Percentiles rank a stretch among this genome's conserved stretches.
These are phyloP conservation scores for Trichoderma sp. DNA, from an alignment of 2,329 filamentous ascomycete species.

Conservation along the genomic window DNA sequence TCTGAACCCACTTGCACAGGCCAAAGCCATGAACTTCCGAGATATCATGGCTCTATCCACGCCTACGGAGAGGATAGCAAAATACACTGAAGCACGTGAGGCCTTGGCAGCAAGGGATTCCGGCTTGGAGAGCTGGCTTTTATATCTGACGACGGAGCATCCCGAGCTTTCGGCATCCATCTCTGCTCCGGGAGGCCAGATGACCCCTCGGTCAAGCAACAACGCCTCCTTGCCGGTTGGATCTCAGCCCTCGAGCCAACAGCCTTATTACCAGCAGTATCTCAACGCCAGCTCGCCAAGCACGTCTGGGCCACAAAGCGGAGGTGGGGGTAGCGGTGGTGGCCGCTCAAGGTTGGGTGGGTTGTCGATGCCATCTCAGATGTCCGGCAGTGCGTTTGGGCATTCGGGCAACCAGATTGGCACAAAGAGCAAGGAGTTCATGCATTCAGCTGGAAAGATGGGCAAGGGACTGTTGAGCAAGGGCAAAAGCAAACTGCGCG, in stretches of 20 bases:
- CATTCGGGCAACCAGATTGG: constrained; percentile 65
- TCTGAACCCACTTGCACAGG: constrained; percentile 20
- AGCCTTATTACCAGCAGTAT: constrained; percentile 58
- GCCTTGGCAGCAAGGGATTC: constrained; percentile 72
- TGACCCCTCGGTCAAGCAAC: neutral
- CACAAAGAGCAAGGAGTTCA: constrained; percentile 81
- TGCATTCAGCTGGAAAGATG: constrained; percentile 82
- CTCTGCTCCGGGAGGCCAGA: constrained; percentile 23
- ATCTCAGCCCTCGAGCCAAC: constrained; percentile 29
- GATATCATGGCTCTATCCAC: constrained; percentile 73
- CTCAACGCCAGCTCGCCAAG: constrained; percentile 44
- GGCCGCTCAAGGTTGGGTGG: constrained; percentile 37
- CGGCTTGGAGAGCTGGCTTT: constrained; percentile 64
- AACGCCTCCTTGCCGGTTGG: constrained; percentile 26
- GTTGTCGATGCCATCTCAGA: constrained; percentile 39
- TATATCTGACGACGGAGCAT: constrained; percentile 43
- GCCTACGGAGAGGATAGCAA: constrained; percentile 65
- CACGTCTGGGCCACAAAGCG: constrained; percentile 29
- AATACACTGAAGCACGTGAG: constrained; percentile 69
- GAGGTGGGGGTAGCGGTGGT: constrained; percentile 11
- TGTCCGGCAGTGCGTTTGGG: constrained; percentile 46
- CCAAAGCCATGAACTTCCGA: constrained; percentile 59
- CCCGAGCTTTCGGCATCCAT: constrained; percentile 38
- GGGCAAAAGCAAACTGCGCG: constrained; percentile 78
- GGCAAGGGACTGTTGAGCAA: constrained; percentile 91